phyloP scores from a whole-genome alignment of 2,329 filamentous ascomycete species.

The Neofusicoccum sp. region DNA sequence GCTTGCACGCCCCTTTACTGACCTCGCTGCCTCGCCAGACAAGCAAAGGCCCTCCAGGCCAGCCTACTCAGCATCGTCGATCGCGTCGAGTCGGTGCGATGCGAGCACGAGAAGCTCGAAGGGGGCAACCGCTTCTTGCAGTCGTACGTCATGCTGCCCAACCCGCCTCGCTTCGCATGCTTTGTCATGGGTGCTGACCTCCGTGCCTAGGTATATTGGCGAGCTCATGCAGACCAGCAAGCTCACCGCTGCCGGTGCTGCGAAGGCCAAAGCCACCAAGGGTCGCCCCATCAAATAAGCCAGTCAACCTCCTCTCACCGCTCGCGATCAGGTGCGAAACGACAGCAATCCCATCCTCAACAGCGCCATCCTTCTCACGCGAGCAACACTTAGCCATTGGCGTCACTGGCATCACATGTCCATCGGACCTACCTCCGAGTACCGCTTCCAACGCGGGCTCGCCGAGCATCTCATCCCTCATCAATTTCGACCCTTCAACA shows the following conservation, averaged over 20 bases:
- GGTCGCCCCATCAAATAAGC: slow-evolving; percentile 22
- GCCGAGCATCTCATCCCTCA: background rate
- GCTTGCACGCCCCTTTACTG: slow-evolving; percentile 6
- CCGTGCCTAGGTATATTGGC: slow-evolving; percentile 75
- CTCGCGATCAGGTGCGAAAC: background rate
- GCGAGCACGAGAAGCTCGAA: slow-evolving; percentile 94
- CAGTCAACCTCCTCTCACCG: background rate
- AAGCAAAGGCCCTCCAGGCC: slow-evolving; percentile 84
- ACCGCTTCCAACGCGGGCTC: background rate
- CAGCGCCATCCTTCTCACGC: background rate
- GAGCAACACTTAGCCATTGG: background rate
- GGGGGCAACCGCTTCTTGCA: slow-evolving; percentile 96
- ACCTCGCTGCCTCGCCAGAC: slow-evolving; percentile 52
- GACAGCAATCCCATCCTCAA: background rate
- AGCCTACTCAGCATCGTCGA: slow-evolving; percentile 87
- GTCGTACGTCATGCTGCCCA: slow-evolving; percentile 42
- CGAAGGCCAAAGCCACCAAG: slow-evolving; percentile 48
- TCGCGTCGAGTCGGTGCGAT: slow-evolving; percentile 89
- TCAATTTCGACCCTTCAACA: background rate
- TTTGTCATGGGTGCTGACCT: slow-evolving; percentile 21
- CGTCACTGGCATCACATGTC: slow-evolving; percentile 5
- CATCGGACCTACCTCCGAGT: background rate
- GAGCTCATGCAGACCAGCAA: slow-evolving; percentile 81
- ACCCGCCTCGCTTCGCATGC: background rate
- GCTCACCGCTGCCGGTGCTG: slow-evolving; percentile 53